phyloP scores from a whole-genome alignment of 371 early-diverging fungal species.

The Modicella reniformis region DNA sequence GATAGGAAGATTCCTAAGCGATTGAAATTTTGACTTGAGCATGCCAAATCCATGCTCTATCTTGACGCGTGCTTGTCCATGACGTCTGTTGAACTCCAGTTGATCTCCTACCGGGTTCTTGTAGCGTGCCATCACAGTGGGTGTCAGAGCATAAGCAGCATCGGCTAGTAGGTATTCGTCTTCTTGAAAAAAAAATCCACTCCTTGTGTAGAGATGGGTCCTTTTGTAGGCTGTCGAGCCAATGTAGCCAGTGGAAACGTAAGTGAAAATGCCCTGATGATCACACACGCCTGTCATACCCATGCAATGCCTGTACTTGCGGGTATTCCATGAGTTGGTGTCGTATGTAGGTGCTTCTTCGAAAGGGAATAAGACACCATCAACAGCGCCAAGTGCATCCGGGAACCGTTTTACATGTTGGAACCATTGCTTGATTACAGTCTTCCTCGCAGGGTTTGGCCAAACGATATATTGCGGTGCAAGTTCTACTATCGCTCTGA shows the following conservation, averaged over 20 bases:
- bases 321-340: neutral
- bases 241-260: conserved; percentile 8
- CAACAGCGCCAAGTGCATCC: conserved; percentile 22
- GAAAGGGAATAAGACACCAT: conserved; percentile 14
- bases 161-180: conserved; percentile 1
- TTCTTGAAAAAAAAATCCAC: neutral
- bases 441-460: conserved; percentile 10
- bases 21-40: too few relatives aligned
- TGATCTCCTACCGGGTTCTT: neutral
- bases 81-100: neutral
- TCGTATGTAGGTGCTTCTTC: neutral
- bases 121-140: neutral
- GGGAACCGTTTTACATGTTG: conserved; percentile 9
- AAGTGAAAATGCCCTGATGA: conserved; percentile 13
- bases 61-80: too few relatives aligned
- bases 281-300: conserved; percentile 17
- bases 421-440: conserved; percentile 12
- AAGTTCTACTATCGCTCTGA: conserved; percentile 15
- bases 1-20: too few relatives aligned
- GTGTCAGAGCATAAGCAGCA: neutral
- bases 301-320: conserved; percentile 8
- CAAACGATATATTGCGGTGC: conserved; percentile 7
- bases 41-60: too few relatives aligned
- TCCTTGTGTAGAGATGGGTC: too few relatives aligned
- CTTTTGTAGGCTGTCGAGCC: conserved; percentile 20